Conservation (phyloP, 345 rosid genomes). For the Brassica nigra region DNA sequence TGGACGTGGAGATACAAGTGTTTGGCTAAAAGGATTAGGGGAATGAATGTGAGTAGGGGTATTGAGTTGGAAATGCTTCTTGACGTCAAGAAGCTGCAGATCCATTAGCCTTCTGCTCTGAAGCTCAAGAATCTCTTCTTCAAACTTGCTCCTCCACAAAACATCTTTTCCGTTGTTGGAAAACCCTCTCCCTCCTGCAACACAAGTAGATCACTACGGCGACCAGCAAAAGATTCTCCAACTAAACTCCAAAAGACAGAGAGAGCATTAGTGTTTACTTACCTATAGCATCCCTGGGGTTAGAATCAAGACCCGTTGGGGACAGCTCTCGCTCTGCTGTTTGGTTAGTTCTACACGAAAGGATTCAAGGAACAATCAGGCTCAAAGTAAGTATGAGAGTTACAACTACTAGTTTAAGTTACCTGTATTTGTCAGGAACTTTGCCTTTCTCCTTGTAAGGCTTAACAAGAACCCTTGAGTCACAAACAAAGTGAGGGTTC, state of each 20-base stretch:
- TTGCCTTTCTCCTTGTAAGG: conserved; percentile 98
- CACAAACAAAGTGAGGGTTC: conserved; percentile 90
- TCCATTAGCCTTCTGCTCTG: not conserved
- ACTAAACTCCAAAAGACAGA: conserved; percentile 17
- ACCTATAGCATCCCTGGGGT: conserved; percentile 55
- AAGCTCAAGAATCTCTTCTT: not conserved
- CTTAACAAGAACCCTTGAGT: conserved; percentile 87
- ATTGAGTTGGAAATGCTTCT: conserved; percentile 21
- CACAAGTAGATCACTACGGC: not conserved
- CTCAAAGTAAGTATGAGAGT: conserved; percentile 8
- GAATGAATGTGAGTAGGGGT: conserved; percentile 25
- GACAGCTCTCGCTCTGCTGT: conserved; percentile 39
- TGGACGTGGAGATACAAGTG: conserved; percentile 53
- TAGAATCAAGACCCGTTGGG: conserved; percentile 82
- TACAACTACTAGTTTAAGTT: conserved; percentile 10
- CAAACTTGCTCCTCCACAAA: conserved; percentile 4
- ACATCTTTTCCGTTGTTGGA: conserved; percentile 30
- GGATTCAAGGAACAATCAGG: conserved; percentile 10
- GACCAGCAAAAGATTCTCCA: not conserved
- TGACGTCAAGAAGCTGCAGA: not conserved
- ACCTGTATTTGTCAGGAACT: conserved; percentile 86
- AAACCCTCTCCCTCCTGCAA: not conserved
- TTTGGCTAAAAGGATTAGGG: conserved; percentile 52
- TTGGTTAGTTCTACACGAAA: conserved; percentile 35
- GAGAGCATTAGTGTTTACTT: conserved; percentile 37